Base-by-base conservation (phyloP, 345 rosid genomes). In the Boechera retrofracta region DNA sequence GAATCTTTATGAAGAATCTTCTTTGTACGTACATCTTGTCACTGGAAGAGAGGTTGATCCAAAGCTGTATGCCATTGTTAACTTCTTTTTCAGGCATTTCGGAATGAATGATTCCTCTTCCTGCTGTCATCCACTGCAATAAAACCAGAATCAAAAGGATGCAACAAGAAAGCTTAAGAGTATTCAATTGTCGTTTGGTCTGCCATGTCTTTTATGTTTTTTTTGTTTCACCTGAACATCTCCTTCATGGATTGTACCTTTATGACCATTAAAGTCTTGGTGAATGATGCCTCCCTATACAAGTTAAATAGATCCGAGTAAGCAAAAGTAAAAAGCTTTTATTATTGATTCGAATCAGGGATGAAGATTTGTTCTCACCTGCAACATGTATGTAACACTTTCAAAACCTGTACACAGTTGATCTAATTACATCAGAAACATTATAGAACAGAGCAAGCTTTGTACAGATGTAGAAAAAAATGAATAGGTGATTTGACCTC, bases 31-130 rank as follows among this genome's bases (percentile, higher is more conserved):
- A 94, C 98, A 94, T 90, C 90, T 94, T 94, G 62, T 90, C 85
- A 38, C 28, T 59, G 5, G 97, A 86, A 38, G 93, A 80, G 2
- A 94, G 89, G 73, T 94, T 91, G 72, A 94, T 88, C 98, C 96
- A 94, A 64, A 94, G 98, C 81, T 94, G 97, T 26, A 94, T 69
- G 10, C 96, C 97, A 67, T 44, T 86, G 52, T 90, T 82, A 33
- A 64, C 68, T 35, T 89, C 92, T 45, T 83, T 87, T 28, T 87
- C 89, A 13, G 97, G 96, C 97, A 94, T 94, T 86, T 94, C 97
- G 8, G 94, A 91, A 83, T 94, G 98, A 80, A 94, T 81, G 60
- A 94, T 88, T 10, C 98, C 98, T 88, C 91, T 90, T n/a, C 97
- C 98, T 71, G 93, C 91, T 54, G 95, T 91, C 92, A 89, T 86